Base-by-base conservation (phyloP, 257 asterid species). In the Salvia splendens region DNA sequence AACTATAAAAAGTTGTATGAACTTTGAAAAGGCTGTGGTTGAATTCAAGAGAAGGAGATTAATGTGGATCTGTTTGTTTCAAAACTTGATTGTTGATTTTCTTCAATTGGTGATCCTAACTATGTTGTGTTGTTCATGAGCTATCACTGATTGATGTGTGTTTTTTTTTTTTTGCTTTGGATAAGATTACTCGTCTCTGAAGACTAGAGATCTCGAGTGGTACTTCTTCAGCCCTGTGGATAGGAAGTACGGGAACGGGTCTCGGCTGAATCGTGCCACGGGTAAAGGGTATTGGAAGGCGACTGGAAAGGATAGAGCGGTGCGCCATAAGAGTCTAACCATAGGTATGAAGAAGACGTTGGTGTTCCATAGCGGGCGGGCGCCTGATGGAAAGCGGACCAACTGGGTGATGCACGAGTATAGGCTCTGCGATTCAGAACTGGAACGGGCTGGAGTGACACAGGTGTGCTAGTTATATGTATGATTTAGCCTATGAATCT, bases 351-450 rank as follows among this genome's bases (percentile, higher is more conserved):
- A 92, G 78, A 92, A 92, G 66, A 92, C 98, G 0, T 88, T 89
- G 6, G 97, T 89, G 63, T 92, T 87, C 78, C 98, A 92, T 61
- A 84, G 86, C 6, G 98, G 96, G 9, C 86, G 98, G 73, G 98
- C 98, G 42, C 98, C 98, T 3, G 96, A 87, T 74, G 98, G 98
- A 7, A 83, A 89, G 85, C 76, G 98, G 67, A 89, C 98, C 4
- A 89, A 92, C 47, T 92, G 98, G 98, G 97, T 92, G 8, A 92
- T 92, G 98, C 98, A 92, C 14, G 98, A 92, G 80, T 92, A 92
- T 71, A 75, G 98, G 74, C 96, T 92, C 3, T 83, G 84, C 3
- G 97, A 87, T 71, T 79, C 86, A 0, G 98, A 86, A 45, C 71
- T 87, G 82, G 92, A 77, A 63, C 76, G 32, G 36, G 95, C 93